Conservation (phyloP, 2,329 filamentous ascomycete genomes). For the Calonectria hongkongensis region DNA sequence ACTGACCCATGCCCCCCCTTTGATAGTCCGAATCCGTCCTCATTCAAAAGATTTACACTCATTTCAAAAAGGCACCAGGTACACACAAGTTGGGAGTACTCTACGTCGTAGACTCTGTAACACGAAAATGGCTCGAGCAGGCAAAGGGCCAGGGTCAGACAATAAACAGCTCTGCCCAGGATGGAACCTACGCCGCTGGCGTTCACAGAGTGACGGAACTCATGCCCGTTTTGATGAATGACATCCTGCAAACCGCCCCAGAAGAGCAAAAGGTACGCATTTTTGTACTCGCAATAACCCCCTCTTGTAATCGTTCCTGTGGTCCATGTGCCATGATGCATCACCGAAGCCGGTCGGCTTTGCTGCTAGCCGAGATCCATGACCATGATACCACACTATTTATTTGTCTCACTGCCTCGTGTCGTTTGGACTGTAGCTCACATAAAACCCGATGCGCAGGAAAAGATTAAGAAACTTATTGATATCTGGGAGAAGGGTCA, state of each 20-base stretch:
- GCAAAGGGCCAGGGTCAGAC: slow-evolving; percentile 90
- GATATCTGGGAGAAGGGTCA: slow-evolving; percentile 98
- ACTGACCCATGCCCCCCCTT: slow-evolving; percentile 49
- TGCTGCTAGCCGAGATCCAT: slow-evolving; percentile 42
- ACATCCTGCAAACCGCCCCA: slow-evolving; percentile 91
- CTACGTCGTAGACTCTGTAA: slow-evolving; percentile 99
- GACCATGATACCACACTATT: slow-evolving; percentile 45
- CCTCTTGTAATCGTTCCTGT: slow-evolving; percentile 50
- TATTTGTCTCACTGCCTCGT: slow-evolving; percentile 40
- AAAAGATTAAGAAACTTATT: slow-evolving; percentile 94
- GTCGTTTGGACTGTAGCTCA: slow-evolving; percentile 60
- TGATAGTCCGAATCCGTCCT: slow-evolving; percentile 91
- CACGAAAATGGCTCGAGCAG: slow-evolving; percentile 98
- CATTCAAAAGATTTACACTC: slow-evolving; percentile 96
- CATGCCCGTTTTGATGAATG: slow-evolving; percentile 94
- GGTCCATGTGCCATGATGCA: slow-evolving; percentile 43
- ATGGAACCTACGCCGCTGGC: slow-evolving; percentile 95
- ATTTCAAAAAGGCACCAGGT: slow-evolving; percentile 94
- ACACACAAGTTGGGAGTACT: slow-evolving; percentile 99
- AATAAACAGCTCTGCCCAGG: slow-evolving; percentile 85
- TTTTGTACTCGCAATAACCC: slow-evolving; percentile 49
- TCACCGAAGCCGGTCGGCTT: slow-evolving; percentile 38
- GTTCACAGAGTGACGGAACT: slow-evolving; percentile 98
- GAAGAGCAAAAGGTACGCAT: slow-evolving; percentile 96
- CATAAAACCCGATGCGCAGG: slow-evolving; percentile 76